Percentiles rank a stretch among this genome's conserved stretches.
Conservation (phyloP, 371 early-diverging fungal species). For the Basidiobolus heterosporus region DNA sequence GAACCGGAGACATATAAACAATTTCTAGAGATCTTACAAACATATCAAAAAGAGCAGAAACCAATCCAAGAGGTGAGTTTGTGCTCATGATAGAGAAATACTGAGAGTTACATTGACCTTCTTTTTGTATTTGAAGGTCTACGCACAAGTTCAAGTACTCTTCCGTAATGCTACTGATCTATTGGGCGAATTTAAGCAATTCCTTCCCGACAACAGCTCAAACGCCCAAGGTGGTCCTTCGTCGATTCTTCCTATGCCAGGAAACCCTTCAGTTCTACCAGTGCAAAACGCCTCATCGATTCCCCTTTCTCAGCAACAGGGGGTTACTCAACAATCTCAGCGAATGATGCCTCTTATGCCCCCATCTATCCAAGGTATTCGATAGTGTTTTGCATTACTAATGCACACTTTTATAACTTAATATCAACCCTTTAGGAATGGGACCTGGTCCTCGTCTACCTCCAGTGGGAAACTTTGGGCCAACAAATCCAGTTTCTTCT, state of each 20-base stretch:
- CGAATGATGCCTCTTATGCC: conserved; percentile 14
- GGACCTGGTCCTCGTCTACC: not conserved
- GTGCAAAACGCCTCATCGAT: not conserved
- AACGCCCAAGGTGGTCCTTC: not conserved
- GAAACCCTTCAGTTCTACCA: conserved; percentile 12
- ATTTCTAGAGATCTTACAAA: conserved; percentile 87
- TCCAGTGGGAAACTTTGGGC: not conserved
- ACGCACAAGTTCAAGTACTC: conserved; percentile 67
- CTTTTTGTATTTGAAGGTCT: conserved; percentile 39
- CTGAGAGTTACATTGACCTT: not conserved
- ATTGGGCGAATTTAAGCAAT: conserved; percentile 89
- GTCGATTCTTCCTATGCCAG: not conserved
- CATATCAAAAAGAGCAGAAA: conserved; percentile 76
- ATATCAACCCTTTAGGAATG: conserved; percentile 2
- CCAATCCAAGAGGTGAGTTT: conserved; percentile 68
- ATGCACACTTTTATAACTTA: conserved; percentile 15
- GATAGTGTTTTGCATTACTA: conserved; percentile 8
- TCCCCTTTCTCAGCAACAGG: too few relatives aligned
- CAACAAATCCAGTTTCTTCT: not conserved
- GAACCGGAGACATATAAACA: conserved; percentile 85
- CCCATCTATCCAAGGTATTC: conserved; percentile 13
- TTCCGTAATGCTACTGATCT: conserved; percentile 76
- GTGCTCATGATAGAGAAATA: not conserved
- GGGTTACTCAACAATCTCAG: conserved; percentile 7
- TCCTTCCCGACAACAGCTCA: conserved; percentile 59